phyloP scores from a whole-genome alignment of 768 basidiomycete species.

The Pleurotus djamor region DNA sequence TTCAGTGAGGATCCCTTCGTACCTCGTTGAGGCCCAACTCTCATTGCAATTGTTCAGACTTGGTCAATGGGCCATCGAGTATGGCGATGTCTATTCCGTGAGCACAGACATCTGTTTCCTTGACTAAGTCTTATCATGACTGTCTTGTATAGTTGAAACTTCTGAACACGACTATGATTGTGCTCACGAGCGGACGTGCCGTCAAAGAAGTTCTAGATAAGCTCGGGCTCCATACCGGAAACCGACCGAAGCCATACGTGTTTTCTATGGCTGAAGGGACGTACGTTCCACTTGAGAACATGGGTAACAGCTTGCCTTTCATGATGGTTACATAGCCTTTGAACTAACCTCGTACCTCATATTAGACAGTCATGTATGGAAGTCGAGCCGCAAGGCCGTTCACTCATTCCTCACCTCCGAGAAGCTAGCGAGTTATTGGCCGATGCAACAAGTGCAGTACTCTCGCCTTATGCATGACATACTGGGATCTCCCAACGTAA shows the following conservation, averaged over 20 bases:
- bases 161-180: conserved; percentile 18
- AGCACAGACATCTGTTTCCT: not conserved
- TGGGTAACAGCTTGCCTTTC: not conserved
- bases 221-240: conserved; percentile 12
- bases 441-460: conserved; percentile 19
- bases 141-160: conserved; percentile 10
- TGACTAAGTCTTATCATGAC: not conserved
- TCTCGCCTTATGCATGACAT: conserved; percentile 13
- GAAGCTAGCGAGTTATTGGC: conserved; percentile 11
- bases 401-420: conserved; percentile 12
- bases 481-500: conserved; percentile 8
- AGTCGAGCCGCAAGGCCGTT: conserved; percentile 16
- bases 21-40: no score
- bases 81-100: not conserved
- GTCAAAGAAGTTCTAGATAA: conserved; percentile 20
- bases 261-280: conserved; percentile 13
- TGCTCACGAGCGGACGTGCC: conserved; percentile 15
- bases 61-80: not conserved
- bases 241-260: conserved; percentile 17
- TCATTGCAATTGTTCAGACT: not conserved
- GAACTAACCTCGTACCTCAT: not conserved
- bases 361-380: conserved; percentile 15
- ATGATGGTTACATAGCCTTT: not conserved
- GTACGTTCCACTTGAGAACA: conserved; percentile 7
- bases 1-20: not conserved